Percentiles rank a stretch among this genome's conserved stretches.
Conservation (phyloP, 2,329 filamentous ascomycete genomes). For the Tolypocladium ovalisporum region DNA sequence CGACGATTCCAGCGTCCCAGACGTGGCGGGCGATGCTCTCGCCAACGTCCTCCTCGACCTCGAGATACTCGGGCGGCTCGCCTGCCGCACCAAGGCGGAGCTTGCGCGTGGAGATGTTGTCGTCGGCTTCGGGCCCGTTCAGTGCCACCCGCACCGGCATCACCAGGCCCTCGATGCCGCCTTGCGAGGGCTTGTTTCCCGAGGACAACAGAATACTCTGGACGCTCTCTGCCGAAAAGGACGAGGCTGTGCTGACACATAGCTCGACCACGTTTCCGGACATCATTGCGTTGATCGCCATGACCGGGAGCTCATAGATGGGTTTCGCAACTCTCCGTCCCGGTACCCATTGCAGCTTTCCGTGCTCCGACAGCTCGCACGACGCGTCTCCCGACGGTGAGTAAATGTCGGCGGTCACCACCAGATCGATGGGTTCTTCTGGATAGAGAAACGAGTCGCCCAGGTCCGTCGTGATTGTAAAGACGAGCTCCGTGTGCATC, state of each 20-base stretch:
- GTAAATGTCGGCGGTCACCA: slow-evolving; percentile 19
- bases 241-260: slow-evolving; percentile 15
- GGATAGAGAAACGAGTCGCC: slow-evolving; percentile 44
- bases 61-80: slow-evolving; percentile 17
- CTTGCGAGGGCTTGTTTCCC: slow-evolving; percentile 7
- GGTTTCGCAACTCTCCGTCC: slow-evolving; percentile 31
- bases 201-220: slow-evolving; percentile 14
- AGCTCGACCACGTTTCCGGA: slow-evolving; percentile 15
- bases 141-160: slow-evolving; percentile 32
- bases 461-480: slow-evolving; percentile 47
- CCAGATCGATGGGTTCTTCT: slow-evolving; percentile 30
- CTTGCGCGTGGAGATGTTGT: slow-evolving; percentile 17
- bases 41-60: slow-evolving; percentile 45
- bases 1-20: slow-evolving; percentile 46
- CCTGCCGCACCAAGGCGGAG: slow-evolving; percentile 14
- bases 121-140: slow-evolving; percentile 9
- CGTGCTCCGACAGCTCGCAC: slow-evolving; percentile 13
- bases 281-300: slow-evolving; percentile 14
- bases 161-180: slow-evolving; percentile 23
- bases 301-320: slow-evolving; percentile 14
- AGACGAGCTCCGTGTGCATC: slow-evolving; percentile 29
- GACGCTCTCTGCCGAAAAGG: slow-evolving; percentile 14
- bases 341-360: slow-evolving; percentile 17
- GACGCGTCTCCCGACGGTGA: slow-evolving; percentile 10
- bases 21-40: slow-evolving; percentile 50